Evolutionary conservation across 1,284 basidiomycete genomes (phyloP), one percentile per base, ranked within the genome.

Genomic region (Boletus sp.): DNA sequence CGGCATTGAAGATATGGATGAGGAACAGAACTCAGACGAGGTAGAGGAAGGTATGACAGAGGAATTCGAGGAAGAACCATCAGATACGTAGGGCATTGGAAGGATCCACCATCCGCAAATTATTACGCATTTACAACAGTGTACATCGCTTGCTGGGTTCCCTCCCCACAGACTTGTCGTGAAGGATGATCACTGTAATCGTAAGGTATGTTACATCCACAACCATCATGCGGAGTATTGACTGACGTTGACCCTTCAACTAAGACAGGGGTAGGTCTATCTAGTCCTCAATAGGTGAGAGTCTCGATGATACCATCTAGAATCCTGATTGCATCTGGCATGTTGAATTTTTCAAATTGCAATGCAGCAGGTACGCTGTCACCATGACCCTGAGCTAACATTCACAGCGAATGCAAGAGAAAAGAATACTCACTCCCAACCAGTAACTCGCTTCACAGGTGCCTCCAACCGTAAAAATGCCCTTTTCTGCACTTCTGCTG

Each of bases 301-400:
- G 93, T 94, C 73, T 95, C 89, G 46, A 95, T 80, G 18, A 96
- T 78, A 33, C 87, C 89, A 69, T 96, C 94, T 57, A 95, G 73
- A 55, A 96, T 79, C 51, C 93, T 82, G 59, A 96, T 79, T 4
- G 89, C 80, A 68, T 96, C 94, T 0, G 94, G 94, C 68, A 95
- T 86, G 74, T 91, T 86, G 73, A 96, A 96, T 71, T 92, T 94
- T 77, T 96, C 94, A 67, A 85, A 96, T 51, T 89, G 87, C 64
- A 96, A 77, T 29, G 85, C 88, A 22, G 87, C 86, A 1, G 94
- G 94, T 6, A 86, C 84, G 64, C 92, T 94, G 63, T 39, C 13
- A 37, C 20, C 46, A 56, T 18, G n/a, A 48, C 8, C 18, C 11
- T 69, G 7, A 58, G 59, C 24, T 24, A 42, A 50, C 5, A 18